A percentile compares a stretch with the other conserved stretches of the same genome.
phyloP scores from a whole-genome alignment of 768 basidiomycete genomes.

The Candolleomyces aberdarensis region DNA sequence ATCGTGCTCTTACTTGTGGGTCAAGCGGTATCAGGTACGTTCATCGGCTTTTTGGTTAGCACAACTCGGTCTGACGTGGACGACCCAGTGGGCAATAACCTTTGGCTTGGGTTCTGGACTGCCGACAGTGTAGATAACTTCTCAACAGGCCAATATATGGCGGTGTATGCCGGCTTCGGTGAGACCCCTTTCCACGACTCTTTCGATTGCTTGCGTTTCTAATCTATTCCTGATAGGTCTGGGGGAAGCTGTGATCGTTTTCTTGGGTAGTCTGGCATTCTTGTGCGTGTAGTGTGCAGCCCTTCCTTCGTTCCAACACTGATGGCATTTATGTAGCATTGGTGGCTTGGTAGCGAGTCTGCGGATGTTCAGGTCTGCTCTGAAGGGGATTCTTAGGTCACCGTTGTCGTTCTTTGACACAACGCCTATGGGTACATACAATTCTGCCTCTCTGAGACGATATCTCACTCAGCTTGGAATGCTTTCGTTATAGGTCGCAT shows the following conservation, averaged over 20 bases:
- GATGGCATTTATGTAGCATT: conserved; percentile 21
- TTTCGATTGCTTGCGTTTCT: background rate
- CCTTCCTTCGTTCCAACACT: conserved; percentile 45
- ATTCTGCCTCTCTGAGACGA: conserved; percentile 16
- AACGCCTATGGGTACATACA: conserved; percentile 50
- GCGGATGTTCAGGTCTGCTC: conserved; percentile 52
- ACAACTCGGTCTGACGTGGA: no score
- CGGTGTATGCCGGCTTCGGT: conserved; percentile 44
- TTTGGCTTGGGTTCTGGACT: conserved; percentile 78
- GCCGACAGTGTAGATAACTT: conserved; percentile 51
- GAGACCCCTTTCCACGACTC: conserved; percentile 2
- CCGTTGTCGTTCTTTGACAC: conserved; percentile 72
- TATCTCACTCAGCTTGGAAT: background rate
- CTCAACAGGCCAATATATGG: conserved; percentile 67
- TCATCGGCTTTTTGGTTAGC: background rate
- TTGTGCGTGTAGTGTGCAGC: conserved; percentile 23
- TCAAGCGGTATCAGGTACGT: conserved; percentile 44
- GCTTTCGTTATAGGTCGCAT: conserved; percentile 28
- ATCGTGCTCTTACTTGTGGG: conserved; percentile 36
- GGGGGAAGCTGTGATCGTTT: background rate
- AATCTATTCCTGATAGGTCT: no score
- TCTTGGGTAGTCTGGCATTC: background rate
- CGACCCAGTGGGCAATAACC: conserved; percentile 51
- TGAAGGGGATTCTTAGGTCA: conserved; percentile 55
- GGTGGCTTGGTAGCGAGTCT: conserved; percentile 39